These are phyloP conservation scores for Hemileccinum hortonii DNA, from an alignment of 1,284 basidiomycete genomes.

Conservation along the genomic window DNA sequence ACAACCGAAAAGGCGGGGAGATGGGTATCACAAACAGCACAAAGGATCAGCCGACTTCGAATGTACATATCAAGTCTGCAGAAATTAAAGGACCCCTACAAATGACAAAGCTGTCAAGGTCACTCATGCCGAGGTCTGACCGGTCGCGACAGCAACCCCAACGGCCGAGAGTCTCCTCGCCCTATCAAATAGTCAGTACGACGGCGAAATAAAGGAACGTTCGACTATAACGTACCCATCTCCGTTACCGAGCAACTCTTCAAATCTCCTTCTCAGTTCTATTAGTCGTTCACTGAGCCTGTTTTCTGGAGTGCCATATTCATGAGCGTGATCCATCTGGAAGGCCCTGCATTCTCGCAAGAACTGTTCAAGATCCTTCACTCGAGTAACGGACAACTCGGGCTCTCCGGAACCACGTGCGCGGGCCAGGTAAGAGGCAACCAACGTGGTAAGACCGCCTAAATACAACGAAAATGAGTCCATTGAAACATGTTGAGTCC, in stretches of 20 bases:
- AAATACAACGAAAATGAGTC: background rate
- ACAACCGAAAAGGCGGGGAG: background rate
- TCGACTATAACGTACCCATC: slow-evolving; percentile 19
- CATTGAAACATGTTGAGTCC: background rate
- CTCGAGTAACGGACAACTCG: slow-evolving; percentile 51
- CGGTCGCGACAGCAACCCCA: no score
- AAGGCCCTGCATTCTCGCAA: slow-evolving; percentile 59
- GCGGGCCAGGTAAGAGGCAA: slow-evolving; percentile 69
- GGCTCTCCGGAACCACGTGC: slow-evolving; percentile 67
- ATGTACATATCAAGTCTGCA: no score
- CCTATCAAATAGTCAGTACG: slow-evolving; percentile 13
- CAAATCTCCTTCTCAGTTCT: slow-evolving; percentile 33
- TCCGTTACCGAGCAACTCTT: slow-evolving; percentile 41
- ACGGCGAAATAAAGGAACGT: background rate
- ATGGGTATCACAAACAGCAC: no score
- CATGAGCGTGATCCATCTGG: slow-evolving; percentile 54
- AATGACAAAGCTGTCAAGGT: no score
- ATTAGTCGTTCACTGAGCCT: slow-evolving; percentile 17
- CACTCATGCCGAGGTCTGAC: no score
- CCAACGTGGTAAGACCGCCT: slow-evolving; percentile 62
- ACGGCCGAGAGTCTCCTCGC: slow-evolving; percentile 21
- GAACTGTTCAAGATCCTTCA: slow-evolving; percentile 62
- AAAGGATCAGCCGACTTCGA: no score
- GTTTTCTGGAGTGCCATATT: slow-evolving; percentile 17
- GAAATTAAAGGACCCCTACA: no score